These are phyloP conservation scores for Phytophthora fragariae DNA, from an alignment of 352 stramenopile genomes.

Conservation along the genomic window DNA sequence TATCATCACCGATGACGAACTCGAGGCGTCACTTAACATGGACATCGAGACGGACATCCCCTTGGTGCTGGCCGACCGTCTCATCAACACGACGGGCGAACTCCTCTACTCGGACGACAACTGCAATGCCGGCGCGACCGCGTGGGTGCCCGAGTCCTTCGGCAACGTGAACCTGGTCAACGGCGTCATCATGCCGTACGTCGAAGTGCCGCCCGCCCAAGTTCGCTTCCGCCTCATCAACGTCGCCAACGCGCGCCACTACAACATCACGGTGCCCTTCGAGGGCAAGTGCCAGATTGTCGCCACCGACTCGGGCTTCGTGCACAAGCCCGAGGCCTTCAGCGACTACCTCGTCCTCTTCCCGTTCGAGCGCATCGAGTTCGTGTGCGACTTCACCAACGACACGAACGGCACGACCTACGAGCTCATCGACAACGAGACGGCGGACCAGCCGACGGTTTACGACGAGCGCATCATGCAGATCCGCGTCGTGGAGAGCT, in stretches of 20 bases:
- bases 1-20: slow-evolving; percentile 53
- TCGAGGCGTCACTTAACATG: slow-evolving; percentile 55
- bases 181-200: slow-evolving; percentile 68
- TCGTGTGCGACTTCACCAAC: slow-evolving; percentile 66
- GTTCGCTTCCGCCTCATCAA: slow-evolving; percentile 75
- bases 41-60: slow-evolving; percentile 65
- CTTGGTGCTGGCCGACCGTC: slow-evolving; percentile 47
- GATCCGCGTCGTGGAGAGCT: slow-evolving; percentile 46
- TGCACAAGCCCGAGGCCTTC: slow-evolving; percentile 59
- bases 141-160: slow-evolving; percentile 67
- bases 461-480: slow-evolving; percentile 65
- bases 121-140: slow-evolving; percentile 42
- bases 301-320: slow-evolving; percentile 70
- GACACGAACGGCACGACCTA: slow-evolving; percentile 51
- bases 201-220: slow-evolving; percentile 68
- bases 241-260: slow-evolving; percentile 74
- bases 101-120: slow-evolving; percentile 66
- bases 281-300: slow-evolving; percentile 67
- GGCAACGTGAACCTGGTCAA: slow-evolving; percentile 65
- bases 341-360: slow-evolving; percentile 44
- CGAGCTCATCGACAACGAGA: slow-evolving; percentile 60
- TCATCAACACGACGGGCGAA: slow-evolving; percentile 52
- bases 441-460: slow-evolving; percentile 45
- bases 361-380: slow-evolving; percentile 64
- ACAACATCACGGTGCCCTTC: slow-evolving; percentile 81